Evolutionary conservation across 2,329 filamentous ascomycete species (phyloP).

Genomic region (Mycosphaerella sp.): DNA sequence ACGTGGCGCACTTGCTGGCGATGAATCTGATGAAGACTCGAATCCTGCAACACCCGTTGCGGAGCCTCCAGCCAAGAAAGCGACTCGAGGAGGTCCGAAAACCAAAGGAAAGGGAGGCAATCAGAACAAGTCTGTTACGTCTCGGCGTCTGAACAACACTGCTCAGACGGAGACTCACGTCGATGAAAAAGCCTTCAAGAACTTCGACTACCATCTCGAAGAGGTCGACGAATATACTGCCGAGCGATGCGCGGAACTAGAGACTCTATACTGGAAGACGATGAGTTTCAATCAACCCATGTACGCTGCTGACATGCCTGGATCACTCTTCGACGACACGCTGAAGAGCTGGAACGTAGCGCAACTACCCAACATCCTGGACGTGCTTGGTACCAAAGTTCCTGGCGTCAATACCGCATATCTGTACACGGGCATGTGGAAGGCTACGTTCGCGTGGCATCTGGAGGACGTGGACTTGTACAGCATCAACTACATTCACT

Average conservation of each 20-base stretch:
- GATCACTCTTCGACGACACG: conserved; percentile 83
- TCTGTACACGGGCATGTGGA: conserved; percentile 98
- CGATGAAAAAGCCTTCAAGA: conserved; percentile 83
- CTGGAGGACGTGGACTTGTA: conserved; percentile 97
- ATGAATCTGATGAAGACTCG: conserved; percentile 29
- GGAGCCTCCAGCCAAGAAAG: conserved; percentile 48
- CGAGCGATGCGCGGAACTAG: conserved; percentile 88
- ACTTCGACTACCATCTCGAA: conserved; percentile 85
- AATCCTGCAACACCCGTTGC: conserved; percentile 30
- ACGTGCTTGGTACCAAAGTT: conserved; percentile 90
- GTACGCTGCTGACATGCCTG: conserved; percentile 94
- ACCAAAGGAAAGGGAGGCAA: conserved; percentile 47
- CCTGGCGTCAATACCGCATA: conserved; percentile 98
- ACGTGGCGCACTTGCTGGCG: conserved; percentile 31
- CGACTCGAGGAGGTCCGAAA: conserved; percentile 35
- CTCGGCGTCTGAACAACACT: conserved; percentile 77
- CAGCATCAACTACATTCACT: conserved; percentile 99
- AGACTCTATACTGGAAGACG: conserved; percentile 95
- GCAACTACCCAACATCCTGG: conserved; percentile 85
- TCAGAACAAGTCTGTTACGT: conserved; percentile 68
- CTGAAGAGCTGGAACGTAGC: conserved; percentile 89
- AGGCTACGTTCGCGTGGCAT: conserved; percentile 98
- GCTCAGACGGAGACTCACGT: conserved; percentile 71
- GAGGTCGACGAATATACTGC: conserved; percentile 77
- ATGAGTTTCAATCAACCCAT: conserved; percentile 90